Conservation (phyloP, 225 moss, liverwort and hornwort genomes). For the Marchantia paleacea region DNA sequence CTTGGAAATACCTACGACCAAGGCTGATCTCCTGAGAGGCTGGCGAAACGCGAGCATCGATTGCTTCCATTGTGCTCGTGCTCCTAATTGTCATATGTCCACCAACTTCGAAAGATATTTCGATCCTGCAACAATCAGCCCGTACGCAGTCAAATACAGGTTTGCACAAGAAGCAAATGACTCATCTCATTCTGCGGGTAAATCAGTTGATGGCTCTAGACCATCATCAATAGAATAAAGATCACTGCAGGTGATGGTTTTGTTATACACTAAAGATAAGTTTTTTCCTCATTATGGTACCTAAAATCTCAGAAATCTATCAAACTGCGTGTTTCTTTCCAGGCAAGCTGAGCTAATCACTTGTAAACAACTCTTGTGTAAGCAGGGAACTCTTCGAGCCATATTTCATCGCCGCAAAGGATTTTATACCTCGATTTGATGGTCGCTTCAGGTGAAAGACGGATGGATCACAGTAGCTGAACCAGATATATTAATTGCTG, state of each 20-base stretch:
- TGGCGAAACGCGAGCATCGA: slow-evolving; percentile 3
- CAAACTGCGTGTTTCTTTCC: too few relatives aligned
- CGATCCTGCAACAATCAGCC: not conserved
- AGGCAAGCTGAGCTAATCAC: too few relatives aligned
- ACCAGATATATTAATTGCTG: too few relatives aligned
- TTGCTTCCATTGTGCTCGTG: slow-evolving; percentile 5
- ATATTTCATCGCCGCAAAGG: slow-evolving; percentile 7
- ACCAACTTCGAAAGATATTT: slow-evolving; percentile 5
- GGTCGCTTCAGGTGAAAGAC: slow-evolving; percentile 12
- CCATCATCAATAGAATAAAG: not conserved
- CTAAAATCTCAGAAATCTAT: too few relatives aligned
- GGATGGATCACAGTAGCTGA: too few relatives aligned
- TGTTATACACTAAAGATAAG: not conserved
- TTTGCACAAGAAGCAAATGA: not conserved
- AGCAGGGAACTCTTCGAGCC: slow-evolving; percentile 13
- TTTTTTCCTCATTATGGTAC: not conserved
- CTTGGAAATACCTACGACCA: not conserved
- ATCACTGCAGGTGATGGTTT: not conserved
- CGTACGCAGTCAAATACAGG: not conserved
- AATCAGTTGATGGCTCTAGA: not conserved
- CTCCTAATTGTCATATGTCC: not conserved
- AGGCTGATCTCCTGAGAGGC: not conserved
- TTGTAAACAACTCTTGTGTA: not conserved
- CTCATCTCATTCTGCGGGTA: not conserved
- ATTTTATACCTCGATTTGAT: not conserved